Percentiles rank a stretch among this genome's conserved stretches.
These are phyloP conservation scores for Pestalotiopsis sp. DNA, from an alignment of 2,329 filamentous ascomycete species.

Conservation along the genomic window DNA sequence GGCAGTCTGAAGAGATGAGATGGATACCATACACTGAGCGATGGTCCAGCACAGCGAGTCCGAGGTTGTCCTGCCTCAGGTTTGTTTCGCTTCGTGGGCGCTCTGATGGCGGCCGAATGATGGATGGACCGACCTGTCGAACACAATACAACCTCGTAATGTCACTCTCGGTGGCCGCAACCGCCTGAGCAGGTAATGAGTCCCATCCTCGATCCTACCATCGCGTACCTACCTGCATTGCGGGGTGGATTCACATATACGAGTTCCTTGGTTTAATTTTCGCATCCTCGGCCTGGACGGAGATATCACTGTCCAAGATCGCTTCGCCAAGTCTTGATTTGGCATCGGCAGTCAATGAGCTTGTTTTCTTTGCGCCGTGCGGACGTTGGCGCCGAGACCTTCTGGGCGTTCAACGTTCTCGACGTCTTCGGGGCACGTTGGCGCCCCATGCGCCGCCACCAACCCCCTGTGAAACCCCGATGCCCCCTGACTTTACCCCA, in stretches of 20 bases:
- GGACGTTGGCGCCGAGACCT: neutral
- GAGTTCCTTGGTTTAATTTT: neutral
- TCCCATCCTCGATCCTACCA: neutral
- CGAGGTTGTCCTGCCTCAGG: slow-evolving; percentile 5
- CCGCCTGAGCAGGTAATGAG: neutral
- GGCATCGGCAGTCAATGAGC: neutral
- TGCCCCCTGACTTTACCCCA: neutral
- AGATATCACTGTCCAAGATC: neutral
- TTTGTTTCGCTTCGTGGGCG: slow-evolving; percentile 6
- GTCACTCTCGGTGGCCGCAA: neutral
- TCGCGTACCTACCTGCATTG: too few species aligned
- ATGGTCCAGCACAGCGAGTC: neutral
- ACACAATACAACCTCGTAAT: neutral
- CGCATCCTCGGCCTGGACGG: neutral
- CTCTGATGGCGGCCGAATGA: neutral
- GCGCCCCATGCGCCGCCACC: neutral
- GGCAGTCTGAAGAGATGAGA: neutral
- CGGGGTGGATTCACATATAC: neutral
- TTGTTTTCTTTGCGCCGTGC: neutral
- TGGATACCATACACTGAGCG: neutral
- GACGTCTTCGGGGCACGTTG: neutral
- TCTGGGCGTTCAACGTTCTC: neutral
- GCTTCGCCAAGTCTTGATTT: neutral
- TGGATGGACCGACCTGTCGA: neutral
- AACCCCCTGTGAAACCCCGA: slow-evolving; percentile 1